Conservation (phyloP, 306 rosid species). For the Rubus idaeus region DNA sequence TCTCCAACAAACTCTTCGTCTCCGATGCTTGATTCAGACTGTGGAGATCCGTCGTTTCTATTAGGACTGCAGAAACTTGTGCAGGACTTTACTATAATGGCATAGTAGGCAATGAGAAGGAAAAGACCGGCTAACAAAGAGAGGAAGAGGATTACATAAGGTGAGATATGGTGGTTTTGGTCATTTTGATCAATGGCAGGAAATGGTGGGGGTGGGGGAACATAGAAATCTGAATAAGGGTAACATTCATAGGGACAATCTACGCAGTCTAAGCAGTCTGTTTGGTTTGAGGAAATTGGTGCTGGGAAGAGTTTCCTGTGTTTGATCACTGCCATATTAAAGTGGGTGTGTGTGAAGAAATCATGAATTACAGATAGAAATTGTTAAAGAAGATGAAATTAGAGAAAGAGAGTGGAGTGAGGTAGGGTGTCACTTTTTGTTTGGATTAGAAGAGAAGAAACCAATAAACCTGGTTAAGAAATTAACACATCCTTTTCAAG, state of each 20-base stretch:
- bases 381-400: constrained; percentile 25
- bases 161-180: constrained; percentile 34
- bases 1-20: constrained; percentile 46
- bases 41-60: constrained; percentile 15
- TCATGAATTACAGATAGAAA: constrained; percentile 6
- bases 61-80: constrained; percentile 33
- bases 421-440: constrained; percentile 34
- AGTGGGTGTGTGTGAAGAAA: constrained; percentile 18
- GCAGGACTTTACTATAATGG: constrained; percentile 50
- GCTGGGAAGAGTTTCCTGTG: constrained; percentile 65
- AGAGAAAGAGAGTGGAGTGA: constrained; percentile 8
- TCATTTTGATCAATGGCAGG: constrained; percentile 13
- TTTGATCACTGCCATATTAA: constrained; percentile 38
- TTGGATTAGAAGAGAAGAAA: constrained; percentile 48
- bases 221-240: constrained; percentile 37
- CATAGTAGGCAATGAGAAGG: constrained; percentile 45
- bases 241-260: constrained; percentile 51
- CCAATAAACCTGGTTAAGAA: background rate
- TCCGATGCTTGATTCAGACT: constrained; percentile 23
- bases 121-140: constrained; percentile 40
- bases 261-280: constrained; percentile 53
- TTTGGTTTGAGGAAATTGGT: constrained; percentile 38
- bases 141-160: constrained; percentile 44
- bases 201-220: constrained; percentile 26
- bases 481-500: constrained; percentile 40